A percentile compares a stretch with the other conserved stretches of the same genome.
Conservation (phyloP, 306 rosid genomes). For the Quercus agrifolia region DNA sequence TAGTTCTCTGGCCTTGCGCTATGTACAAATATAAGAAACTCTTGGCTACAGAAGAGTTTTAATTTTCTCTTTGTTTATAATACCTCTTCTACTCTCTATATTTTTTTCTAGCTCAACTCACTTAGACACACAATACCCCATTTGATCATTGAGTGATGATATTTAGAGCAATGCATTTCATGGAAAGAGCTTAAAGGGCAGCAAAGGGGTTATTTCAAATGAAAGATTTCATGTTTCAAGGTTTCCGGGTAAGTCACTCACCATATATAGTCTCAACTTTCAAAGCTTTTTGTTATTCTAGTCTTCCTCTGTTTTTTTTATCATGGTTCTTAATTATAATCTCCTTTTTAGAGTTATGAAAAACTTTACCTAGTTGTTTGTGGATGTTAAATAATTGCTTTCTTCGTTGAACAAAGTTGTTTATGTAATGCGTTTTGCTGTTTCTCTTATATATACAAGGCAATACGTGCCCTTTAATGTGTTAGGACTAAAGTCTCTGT, state of each 20-base stretch:
- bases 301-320: not conserved
- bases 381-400: not conserved
- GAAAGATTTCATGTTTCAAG: not conserved
- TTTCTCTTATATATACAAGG: not conserved
- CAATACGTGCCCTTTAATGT: not conserved
- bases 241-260: conserved; percentile 7
- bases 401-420: not conserved
- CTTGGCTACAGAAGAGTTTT: not conserved
- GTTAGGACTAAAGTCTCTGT: no score
- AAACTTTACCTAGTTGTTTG: no score
- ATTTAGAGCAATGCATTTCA: conserved; percentile 1
- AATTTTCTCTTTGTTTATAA: not conserved
- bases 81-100: not conserved
- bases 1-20: not conserved
- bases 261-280: not conserved
- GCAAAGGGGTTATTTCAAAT: not conserved
- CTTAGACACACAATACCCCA: conserved; percentile 24
- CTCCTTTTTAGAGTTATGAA: no score
- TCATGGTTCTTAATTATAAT: not conserved
- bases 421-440: not conserved
- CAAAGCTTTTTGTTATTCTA: not conserved
- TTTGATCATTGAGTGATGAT: conserved; percentile 2
- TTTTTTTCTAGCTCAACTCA: not conserved
- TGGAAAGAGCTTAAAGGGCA: not conserved
- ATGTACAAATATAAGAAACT: not conserved